Percentiles rank a stretch among this genome's conserved stretches.
Evolutionary conservation across 2,329 filamentous ascomycete genomes (phyloP).

Genomic region (Dothidotthia symphoricarpi): DNA sequence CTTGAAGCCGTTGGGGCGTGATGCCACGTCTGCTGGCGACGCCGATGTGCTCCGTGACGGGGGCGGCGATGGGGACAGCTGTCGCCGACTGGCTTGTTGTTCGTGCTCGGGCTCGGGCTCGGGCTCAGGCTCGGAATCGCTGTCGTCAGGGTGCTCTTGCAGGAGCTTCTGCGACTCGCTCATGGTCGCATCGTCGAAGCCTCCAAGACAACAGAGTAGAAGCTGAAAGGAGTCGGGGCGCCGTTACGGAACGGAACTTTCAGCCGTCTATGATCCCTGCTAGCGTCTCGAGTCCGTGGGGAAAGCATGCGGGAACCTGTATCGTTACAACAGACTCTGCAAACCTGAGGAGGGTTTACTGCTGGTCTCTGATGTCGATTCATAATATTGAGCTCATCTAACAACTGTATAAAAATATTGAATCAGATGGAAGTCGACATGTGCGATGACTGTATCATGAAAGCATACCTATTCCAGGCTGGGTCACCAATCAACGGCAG

Average conservation of each 20-base stretch:
- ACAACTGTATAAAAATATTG: too few species aligned
- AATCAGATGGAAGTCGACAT: too few species aligned
- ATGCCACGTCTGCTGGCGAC: constrained; percentile 29
- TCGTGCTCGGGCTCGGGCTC: constrained; percentile 3
- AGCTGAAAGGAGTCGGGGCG: too few species aligned
- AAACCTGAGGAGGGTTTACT: too few species aligned
- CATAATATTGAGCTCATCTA: too few species aligned
- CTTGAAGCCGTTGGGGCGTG: constrained; percentile 29
- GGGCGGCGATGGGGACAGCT: constrained; percentile 28
- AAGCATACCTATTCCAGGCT: background rate
- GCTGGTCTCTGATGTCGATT: too few species aligned
- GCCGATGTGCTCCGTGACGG: constrained; percentile 31
- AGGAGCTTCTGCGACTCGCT: constrained; percentile 42
- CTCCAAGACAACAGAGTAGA: too few species aligned
- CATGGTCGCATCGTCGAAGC: constrained; percentile 42
- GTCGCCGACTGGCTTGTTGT: constrained; percentile 13
- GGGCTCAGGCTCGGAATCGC: constrained; percentile 29
- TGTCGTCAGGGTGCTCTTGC: constrained; percentile 34
- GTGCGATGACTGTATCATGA: background rate
- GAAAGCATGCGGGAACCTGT: too few species aligned
- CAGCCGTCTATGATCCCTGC: too few species aligned
- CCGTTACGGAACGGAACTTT: too few species aligned
- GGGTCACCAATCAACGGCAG: background rate
- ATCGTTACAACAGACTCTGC: too few species aligned
- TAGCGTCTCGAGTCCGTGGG: too few species aligned